A percentile compares a stretch with the other conserved stretches of the same genome.
These are phyloP conservation scores for Aspergillus bridgeri DNA, from an alignment of 495 filamentous ascomycete species.

Conservation along the genomic window DNA sequence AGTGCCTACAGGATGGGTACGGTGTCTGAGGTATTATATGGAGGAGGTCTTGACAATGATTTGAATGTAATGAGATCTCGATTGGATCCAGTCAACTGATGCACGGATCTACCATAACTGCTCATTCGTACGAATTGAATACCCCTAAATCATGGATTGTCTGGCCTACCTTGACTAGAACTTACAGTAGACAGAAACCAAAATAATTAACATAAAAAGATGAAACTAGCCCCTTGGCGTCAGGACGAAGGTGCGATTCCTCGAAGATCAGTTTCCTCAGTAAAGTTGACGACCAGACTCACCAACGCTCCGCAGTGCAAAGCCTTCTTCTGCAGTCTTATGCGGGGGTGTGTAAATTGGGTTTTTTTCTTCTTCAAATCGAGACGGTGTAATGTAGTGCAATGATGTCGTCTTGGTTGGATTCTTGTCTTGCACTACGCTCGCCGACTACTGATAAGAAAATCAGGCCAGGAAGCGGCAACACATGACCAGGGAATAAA, in stretches of 20 bases:
- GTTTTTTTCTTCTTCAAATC: not conserved
- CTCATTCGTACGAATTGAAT: not conserved
- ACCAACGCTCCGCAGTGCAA: conserved; percentile 9
- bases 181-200: conserved; percentile 8
- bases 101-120: not conserved
- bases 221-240: not conserved
- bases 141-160: conserved; percentile 1
- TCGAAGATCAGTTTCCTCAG: conserved; percentile 15
- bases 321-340: not conserved
- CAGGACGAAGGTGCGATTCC: not conserved
- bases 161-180: conserved; percentile 17
- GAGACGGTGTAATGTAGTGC: not conserved
- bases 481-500: conserved; percentile 17
- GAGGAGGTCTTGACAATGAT: too few relatives aligned
- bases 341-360: not conserved
- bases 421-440: conserved; percentile 5
- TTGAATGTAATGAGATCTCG: too few relatives aligned
- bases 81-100: too few relatives aligned
- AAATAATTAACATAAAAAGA: not conserved
- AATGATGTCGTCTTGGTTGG: not conserved
- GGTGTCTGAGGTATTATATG: not conserved
- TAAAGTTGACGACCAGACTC: conserved; percentile 15
- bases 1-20: not conserved
- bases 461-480: conserved; percentile 33
- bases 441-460: conserved; percentile 34